Evolutionary conservation across 2,329 filamentous ascomycete genomes (phyloP).

Genomic region (Mollisiaceae sp.): DNA sequence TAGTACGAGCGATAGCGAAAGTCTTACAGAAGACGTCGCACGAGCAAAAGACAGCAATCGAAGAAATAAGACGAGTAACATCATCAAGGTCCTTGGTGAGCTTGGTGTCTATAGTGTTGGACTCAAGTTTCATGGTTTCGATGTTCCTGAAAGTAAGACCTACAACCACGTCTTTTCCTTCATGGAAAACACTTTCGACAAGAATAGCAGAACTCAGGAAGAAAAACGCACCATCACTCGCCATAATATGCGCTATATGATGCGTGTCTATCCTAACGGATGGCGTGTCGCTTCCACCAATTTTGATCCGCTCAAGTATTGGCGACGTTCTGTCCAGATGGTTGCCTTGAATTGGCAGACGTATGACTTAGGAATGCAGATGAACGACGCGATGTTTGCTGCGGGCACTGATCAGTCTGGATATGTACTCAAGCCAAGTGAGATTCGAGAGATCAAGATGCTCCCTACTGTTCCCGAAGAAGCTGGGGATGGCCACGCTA

Average conservation of each 20-base stretch:
- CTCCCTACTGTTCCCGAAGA: slow-evolving; percentile 56
- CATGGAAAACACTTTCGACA: slow-evolving; percentile 86
- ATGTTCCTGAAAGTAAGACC: slow-evolving; percentile 76
- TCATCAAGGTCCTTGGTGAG: slow-evolving; percentile 79
- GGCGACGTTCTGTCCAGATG: slow-evolving; percentile 97
- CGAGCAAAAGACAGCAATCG: slow-evolving; percentile 61
- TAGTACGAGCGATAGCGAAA: slow-evolving; percentile 82
- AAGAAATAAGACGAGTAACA: slow-evolving; percentile 77
- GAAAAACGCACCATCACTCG: slow-evolving; percentile 80
- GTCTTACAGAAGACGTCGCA: slow-evolving; percentile 58
- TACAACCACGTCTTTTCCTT: slow-evolving; percentile 97
- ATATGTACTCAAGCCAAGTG: slow-evolving; percentile 91
- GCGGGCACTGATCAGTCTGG: slow-evolving; percentile 85
- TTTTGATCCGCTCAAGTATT: slow-evolving; percentile 92
- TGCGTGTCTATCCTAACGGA: slow-evolving; percentile 90
- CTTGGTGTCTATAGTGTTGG: slow-evolving; percentile 79
- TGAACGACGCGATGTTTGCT: slow-evolving; percentile 98
- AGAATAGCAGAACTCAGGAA: slow-evolving; percentile 75
- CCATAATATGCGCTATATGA: slow-evolving; percentile 90
- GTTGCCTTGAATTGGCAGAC: slow-evolving; percentile 98
- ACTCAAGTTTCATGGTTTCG: slow-evolving; percentile 84
- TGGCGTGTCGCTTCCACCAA: slow-evolving; percentile 87
- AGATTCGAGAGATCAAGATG: slow-evolving; percentile 75
- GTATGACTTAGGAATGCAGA: slow-evolving; percentile 91
- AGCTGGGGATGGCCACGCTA: slow-evolving; percentile 59